These are phyloP conservation scores for Lichtheimia ramosa DNA, from an alignment of 371 early-diverging fungal species.

Conservation along the genomic window DNA sequence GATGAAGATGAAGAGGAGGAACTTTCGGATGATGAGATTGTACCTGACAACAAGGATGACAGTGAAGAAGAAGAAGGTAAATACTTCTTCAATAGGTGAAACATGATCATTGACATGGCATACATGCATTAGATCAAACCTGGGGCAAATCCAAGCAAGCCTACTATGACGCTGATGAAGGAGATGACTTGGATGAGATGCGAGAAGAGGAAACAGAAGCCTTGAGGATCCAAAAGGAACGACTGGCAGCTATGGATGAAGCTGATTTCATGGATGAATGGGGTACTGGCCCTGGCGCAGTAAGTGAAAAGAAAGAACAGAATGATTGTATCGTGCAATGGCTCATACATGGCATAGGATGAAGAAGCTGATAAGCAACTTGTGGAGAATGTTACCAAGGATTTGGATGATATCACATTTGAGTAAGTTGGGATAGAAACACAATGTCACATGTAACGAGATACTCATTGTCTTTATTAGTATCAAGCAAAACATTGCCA, in stretches of 20 bases:
- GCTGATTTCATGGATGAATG: slow-evolving; percentile 89
- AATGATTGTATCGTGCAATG: no score
- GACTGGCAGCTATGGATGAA: slow-evolving; percentile 77
- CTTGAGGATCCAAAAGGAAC: slow-evolving; percentile 80
- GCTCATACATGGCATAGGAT: slow-evolving; percentile 11
- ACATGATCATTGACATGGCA: neutral
- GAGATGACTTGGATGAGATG: slow-evolving; percentile 72
- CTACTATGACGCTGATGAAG: slow-evolving; percentile 82
- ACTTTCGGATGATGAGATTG: slow-evolving; percentile 29
- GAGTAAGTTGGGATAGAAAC: slow-evolving; percentile 26
- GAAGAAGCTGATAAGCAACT: slow-evolving; percentile 35
- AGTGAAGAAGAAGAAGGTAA: slow-evolving; percentile 50
- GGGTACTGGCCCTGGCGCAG: slow-evolving; percentile 31
- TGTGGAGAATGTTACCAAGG: slow-evolving; percentile 58
- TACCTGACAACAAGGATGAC: slow-evolving; percentile 39
- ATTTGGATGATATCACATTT: slow-evolving; percentile 56
- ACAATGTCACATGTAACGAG: neutral
- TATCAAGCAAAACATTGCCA: slow-evolving; percentile 11
- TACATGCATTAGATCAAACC: slow-evolving; percentile 29
- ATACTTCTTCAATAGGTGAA: neutral
- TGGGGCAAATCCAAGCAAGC: slow-evolving; percentile 74
- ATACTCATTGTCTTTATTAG: slow-evolving; percentile 5
- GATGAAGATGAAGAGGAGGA: slow-evolving; percentile 44
- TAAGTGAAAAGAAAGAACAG: neutral
- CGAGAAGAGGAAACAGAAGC: slow-evolving; percentile 93